A percentile compares a stretch with the other conserved stretches of the same genome.
phyloP scores from a whole-genome alignment of 257 asterid species.

The Scutellaria galericulata region DNA sequence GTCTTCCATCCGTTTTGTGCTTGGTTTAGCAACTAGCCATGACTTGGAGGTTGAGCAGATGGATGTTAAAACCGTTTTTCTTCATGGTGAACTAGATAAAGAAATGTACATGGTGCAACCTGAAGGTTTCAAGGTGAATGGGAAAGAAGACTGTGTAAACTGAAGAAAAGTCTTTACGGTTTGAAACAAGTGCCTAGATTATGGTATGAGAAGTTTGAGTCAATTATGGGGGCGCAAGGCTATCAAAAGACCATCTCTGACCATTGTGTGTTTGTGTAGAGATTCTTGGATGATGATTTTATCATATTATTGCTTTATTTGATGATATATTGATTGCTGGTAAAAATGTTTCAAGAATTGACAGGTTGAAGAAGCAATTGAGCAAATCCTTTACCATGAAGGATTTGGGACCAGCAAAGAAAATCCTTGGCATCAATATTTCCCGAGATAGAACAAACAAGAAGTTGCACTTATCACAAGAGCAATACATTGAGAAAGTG shows the following conservation, averaged over 20 bases:
- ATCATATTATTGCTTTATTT: no score
- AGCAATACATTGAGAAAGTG: no score
- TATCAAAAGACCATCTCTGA: neutral
- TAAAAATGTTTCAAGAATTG: neutral
- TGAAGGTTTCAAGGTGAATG: neutral
- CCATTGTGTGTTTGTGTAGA: neutral
- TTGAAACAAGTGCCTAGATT: neutral
- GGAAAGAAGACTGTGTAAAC: slow-evolving; percentile 5
- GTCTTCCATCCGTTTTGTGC: neutral
- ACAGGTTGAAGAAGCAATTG: neutral
- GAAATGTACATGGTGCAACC: neutral
- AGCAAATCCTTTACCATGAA: neutral
- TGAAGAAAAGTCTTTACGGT: neutral
- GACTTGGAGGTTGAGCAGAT: slow-evolving; percentile 27
- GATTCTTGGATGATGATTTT: neutral
- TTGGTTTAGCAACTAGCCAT: neutral
- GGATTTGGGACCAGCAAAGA: neutral
- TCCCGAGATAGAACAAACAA: neutral
- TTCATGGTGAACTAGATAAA: slow-evolving; percentile 14
- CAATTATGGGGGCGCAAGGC: neutral
- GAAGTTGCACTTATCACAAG: no score
- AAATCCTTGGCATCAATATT: neutral
- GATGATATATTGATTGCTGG: neutral
- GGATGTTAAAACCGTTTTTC: slow-evolving; percentile 25
- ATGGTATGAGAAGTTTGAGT: neutral